Conservation (phyloP, 257 asterid species). For the Perilla frutescens region DNA sequence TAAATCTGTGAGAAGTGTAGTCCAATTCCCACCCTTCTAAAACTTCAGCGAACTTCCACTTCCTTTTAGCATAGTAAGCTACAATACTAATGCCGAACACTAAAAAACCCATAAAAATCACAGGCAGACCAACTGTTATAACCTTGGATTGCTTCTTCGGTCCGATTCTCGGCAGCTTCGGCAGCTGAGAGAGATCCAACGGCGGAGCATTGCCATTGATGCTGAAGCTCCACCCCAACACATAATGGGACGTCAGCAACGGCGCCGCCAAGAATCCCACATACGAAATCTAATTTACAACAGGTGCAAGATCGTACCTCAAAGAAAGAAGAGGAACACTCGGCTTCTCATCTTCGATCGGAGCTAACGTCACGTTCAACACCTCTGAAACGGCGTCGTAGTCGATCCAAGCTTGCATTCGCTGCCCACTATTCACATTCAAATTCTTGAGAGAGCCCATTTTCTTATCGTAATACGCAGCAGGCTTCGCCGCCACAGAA, state of each 20-base stretch:
- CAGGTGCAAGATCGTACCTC: conserved; percentile 45
- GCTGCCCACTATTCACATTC: conserved; percentile 47
- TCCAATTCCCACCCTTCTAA: conserved; percentile 72
- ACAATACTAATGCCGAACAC: neutral
- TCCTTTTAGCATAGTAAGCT: conserved; percentile 41
- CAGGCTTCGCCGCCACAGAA: conserved; percentile 36
- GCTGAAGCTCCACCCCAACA: conserved; percentile 71
- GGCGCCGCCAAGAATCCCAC: conserved; percentile 69
- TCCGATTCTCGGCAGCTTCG: conserved; percentile 57
- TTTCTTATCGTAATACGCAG: conserved; percentile 47
- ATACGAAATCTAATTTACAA: conserved; percentile 52
- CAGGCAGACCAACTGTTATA: conserved; percentile 48
- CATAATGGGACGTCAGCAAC: conserved; percentile 52
- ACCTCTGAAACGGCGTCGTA: conserved; percentile 38
- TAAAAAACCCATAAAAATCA: conserved; percentile 16
- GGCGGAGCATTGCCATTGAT: conserved; percentile 48
- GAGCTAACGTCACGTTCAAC: conserved; percentile 56
- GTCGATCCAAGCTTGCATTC: conserved; percentile 67
- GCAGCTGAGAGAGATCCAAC: conserved; percentile 55
- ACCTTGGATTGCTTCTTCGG: conserved; percentile 39
- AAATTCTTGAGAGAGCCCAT: conserved; percentile 43
- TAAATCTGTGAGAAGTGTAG: conserved; percentile 62
- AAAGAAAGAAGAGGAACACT: conserved; percentile 43
- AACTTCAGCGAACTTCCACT: conserved; percentile 54
- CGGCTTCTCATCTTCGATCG: conserved; percentile 46